Conservation (phyloP, 352 stramenopile species). For the Phytopythium oedochilum region DNA sequence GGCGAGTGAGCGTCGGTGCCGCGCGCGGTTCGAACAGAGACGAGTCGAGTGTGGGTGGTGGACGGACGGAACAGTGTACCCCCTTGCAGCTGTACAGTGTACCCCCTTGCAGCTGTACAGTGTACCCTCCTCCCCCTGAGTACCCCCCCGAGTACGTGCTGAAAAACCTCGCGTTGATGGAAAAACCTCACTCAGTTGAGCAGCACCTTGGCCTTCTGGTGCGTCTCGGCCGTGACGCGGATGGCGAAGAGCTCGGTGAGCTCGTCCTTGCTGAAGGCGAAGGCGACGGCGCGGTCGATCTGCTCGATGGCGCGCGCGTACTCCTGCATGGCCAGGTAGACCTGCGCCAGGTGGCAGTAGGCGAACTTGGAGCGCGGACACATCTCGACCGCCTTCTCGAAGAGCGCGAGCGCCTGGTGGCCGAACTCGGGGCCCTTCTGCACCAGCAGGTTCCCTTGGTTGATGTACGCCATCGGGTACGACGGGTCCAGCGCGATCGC, state of each 20-base stretch:
- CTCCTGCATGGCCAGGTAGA: conserved; percentile 86
- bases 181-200: conserved; percentile 30
- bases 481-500: conserved; percentile 71
- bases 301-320: conserved; percentile 75
- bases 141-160: no score
- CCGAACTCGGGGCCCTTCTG: conserved; percentile 70
- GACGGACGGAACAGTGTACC: no score
- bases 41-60: background rate
- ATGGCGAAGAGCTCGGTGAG: conserved; percentile 76
- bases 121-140: no score
- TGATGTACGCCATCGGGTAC: conserved; percentile 87
- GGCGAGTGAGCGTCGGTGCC: background rate
- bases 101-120: no score
- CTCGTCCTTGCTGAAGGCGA: conserved; percentile 71
- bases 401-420: conserved; percentile 63
- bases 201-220: conserved; percentile 63
- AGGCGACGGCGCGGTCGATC: conserved; percentile 71
- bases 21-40: background rate
- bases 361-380: conserved; percentile 81
- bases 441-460: conserved; percentile 76
- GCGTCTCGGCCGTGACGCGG: conserved; percentile 70
- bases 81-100: no score
- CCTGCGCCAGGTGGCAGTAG: conserved; percentile 76
- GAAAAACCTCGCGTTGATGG: background rate
- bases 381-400: conserved; percentile 74